Base-by-base conservation (phyloP, 768 basidiomycete species). In the Exsudoporus frostii region DNA sequence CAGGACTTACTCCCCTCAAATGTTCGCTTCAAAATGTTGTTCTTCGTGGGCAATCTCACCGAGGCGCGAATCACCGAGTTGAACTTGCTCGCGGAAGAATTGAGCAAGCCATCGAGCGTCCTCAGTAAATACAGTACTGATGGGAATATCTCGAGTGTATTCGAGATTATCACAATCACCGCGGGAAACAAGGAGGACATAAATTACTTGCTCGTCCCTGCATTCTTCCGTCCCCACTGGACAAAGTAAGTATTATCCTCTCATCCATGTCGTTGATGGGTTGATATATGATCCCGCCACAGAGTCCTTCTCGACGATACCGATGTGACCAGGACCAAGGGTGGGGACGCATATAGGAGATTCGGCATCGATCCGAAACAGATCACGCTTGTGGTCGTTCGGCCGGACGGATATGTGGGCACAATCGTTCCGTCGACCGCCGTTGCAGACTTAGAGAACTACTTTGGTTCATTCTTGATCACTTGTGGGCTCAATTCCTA, bases 401-500 rank as follows among this genome's bases (percentile, higher is more conserved):
- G 74, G 10, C 74, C 75, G 5, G 74, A 76, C 51, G 73, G 75
- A 33, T 76, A 74, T 50, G 67, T 76, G 2, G 74, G 74, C 15
- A 62, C 65, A 39, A 51, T 76, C 25, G 65, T 60, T n/a, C 66
- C 70, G 13, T 63, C 70, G 20, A 56, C 41, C 19, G 59, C 51
- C 15, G 11, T 64, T 37, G 48, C 39, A 6, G 73, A 75, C n/a
- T 42, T 88, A 41, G 68, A 74, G 30, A 20, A 22, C 1, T 87
- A 86, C 60, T 81, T 88, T 36, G 60, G 64, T 1, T 62, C 64
- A 1, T 84, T 86, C 60, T 67, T 78, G 64, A 51, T 64, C 22
- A 34, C 66, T 47, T 45, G 14, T 14, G 15, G n/a, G 17, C 29
- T 13, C 13, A 25, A 34, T 25, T 39, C 44, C 36, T 38, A 20